Evolutionary conservation across 306 rosid species (phyloP).

Genomic region (Potentilla sterilis): DNA sequence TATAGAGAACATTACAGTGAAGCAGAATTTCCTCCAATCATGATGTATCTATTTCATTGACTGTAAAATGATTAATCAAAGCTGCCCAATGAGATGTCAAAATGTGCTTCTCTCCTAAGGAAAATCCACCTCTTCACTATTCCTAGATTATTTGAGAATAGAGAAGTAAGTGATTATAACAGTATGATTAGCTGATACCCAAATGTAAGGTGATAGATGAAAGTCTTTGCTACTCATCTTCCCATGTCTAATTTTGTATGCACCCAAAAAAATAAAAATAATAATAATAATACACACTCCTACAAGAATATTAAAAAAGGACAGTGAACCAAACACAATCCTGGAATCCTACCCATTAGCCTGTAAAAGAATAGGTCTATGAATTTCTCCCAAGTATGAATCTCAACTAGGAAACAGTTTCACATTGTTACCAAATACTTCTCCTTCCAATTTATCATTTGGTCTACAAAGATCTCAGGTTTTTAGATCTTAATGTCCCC

Average conservation of each 20-base stretch:
- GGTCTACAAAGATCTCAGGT: neutral
- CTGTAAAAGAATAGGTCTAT: neutral
- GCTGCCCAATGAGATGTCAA: neutral
- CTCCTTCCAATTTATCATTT: neutral
- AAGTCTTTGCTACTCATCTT: slow-evolving; percentile 1
- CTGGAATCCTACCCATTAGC: neutral
- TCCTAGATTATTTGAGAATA: neutral
- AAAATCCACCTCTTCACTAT: neutral
- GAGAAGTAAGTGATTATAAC: neutral
- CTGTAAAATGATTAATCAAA: neutral
- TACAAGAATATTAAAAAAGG: no score
- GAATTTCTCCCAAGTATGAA: neutral
- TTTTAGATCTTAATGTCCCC: neutral
- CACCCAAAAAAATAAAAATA: neutral
- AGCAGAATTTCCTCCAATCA: neutral
- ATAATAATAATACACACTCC: no score
- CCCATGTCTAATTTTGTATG: neutral
- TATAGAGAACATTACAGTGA: neutral
- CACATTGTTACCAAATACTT: neutral
- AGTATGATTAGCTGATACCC: neutral
- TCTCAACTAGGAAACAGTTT: neutral
- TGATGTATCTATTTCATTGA: neutral
- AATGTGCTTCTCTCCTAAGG: neutral
- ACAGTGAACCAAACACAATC: no score
- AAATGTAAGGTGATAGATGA: neutral